Percentiles rank a stretch among this genome's conserved stretches.
These are phyloP conservation scores for Hyparrhenia diplandra DNA, from an alignment of 176 grass and related monocot genomes.

Conservation along the genomic window DNA sequence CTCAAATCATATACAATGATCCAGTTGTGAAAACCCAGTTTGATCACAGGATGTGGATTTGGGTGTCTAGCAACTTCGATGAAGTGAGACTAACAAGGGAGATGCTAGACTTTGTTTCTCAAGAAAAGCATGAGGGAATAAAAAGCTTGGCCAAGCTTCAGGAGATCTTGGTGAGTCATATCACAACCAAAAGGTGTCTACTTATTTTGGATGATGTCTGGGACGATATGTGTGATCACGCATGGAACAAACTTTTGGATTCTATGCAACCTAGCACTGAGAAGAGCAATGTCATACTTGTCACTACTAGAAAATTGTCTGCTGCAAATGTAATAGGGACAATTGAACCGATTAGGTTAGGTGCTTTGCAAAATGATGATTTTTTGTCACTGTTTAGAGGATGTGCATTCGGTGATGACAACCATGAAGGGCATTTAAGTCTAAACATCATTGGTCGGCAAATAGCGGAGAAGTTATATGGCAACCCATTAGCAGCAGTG, in stretches of 20 bases:
- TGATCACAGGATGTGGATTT: conserved; percentile 19
- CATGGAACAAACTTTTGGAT: conserved; percentile 4
- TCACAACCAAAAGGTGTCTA: background rate
- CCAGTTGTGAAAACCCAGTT: background rate
- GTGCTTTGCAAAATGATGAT: background rate
- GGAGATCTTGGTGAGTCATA: background rate
- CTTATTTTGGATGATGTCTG: conserved; percentile 44
- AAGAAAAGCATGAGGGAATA: background rate
- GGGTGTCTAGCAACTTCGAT: background rate
- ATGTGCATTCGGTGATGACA: conserved; percentile 42
- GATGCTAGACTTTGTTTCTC: conserved; percentile 4
- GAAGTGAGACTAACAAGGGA: background rate
- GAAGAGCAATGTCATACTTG: conserved; percentile 7
- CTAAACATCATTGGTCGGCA: background rate
- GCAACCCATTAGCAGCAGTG: conserved; percentile 36
- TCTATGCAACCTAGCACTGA: background rate
- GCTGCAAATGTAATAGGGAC: conserved; percentile 23
- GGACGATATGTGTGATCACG: background rate
- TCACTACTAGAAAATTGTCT: conserved; percentile 19
- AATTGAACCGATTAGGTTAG: background rate
- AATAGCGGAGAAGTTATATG: conserved; percentile 8
- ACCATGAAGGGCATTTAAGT: background rate
- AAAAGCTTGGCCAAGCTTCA: background rate
- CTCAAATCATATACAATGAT: conserved; percentile 1
- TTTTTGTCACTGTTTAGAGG: conserved; percentile 14